Percentiles rank a stretch among this genome's conserved stretches.
Conservation (phyloP, 1,139 yeast genomes). For the Kodamaea ohmeri region DNA sequence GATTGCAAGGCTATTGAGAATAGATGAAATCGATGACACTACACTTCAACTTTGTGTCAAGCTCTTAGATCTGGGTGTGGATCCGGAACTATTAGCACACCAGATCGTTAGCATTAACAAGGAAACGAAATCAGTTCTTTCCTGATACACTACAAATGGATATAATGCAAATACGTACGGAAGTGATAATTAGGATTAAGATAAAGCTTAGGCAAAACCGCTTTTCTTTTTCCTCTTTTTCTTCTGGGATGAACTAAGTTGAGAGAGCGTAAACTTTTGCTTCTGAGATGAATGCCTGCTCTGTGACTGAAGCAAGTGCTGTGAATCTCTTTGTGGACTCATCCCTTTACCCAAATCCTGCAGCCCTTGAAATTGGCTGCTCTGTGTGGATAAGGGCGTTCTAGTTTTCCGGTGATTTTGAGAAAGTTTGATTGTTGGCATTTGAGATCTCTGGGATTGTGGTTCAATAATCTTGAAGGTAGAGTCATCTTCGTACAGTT, state of each 20-base stretch:
- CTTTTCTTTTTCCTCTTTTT: constrained; percentile 28
- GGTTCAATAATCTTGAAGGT: constrained; percentile 8
- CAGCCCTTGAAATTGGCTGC: neutral
- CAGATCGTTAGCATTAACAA: constrained; percentile 25
- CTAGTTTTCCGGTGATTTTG: constrained; percentile 4
- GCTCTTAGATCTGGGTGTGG: constrained; percentile 38
- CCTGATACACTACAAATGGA: neutral
- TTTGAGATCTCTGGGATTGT: constrained; percentile 13
- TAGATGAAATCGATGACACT: constrained; percentile 28
- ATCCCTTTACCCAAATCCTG: neutral
- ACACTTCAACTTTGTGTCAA: constrained; percentile 36
- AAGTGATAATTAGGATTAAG: too few species aligned
- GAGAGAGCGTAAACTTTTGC: constrained; percentile 4
- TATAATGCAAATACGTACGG: neutral
- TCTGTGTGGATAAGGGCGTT: constrained; percentile 1
- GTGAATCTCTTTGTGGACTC: constrained; percentile 2
- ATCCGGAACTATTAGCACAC: constrained; percentile 32
- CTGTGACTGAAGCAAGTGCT: constrained; percentile 11
- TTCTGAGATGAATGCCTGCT: constrained; percentile 4
- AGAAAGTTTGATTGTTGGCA: constrained; percentile 25
- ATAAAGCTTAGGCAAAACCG: constrained; percentile 31
- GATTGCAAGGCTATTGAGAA: constrained; percentile 27
- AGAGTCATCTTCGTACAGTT: constrained; percentile 10
- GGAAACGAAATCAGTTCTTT: constrained; percentile 23
- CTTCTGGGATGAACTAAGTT: constrained; percentile 16